Conservation (phyloP, 768 basidiomycete genomes). For the Mycena capillaripes region DNA sequence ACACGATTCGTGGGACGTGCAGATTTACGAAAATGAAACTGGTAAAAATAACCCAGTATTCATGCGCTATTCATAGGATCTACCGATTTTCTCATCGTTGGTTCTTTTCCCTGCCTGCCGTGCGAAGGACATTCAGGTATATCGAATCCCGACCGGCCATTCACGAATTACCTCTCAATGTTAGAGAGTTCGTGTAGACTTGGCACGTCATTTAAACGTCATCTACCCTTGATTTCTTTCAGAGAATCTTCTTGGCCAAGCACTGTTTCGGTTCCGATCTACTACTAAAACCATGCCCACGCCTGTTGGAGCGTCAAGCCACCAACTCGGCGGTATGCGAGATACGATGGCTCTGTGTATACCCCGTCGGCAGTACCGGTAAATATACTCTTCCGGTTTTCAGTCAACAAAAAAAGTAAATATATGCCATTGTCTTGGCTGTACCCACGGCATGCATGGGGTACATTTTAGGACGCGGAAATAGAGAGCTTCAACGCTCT, state of each 20-base stretch:
- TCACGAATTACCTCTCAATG: not conserved
- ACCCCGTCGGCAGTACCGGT: not conserved
- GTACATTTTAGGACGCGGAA: not conserved
- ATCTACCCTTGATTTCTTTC: too few species aligned
- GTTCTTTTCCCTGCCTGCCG: too few species aligned
- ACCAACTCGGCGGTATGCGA: not conserved
- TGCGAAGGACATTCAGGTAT: too few species aligned
- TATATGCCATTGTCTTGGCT: not conserved
- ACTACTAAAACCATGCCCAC: not conserved
- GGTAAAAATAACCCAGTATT: too few species aligned
- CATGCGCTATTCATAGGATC: too few species aligned
- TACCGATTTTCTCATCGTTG: too few species aligned
- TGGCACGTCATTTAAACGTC: too few species aligned
- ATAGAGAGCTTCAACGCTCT: not conserved
- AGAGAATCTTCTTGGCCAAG: too few species aligned
- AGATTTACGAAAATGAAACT: too few species aligned
- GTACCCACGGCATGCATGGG: not conserved
- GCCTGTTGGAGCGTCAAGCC: too few species aligned
- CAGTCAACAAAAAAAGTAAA: not conserved
- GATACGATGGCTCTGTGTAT: not conserved
- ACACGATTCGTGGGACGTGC: too few species aligned
- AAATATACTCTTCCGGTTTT: not conserved
- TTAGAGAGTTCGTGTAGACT: too few species aligned
- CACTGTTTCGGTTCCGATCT: not conserved
- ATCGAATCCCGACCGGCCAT: not conserved